phyloP scores from a whole-genome alignment of 2,329 filamentous ascomycete species.

The Leptographium flavum region DNA sequence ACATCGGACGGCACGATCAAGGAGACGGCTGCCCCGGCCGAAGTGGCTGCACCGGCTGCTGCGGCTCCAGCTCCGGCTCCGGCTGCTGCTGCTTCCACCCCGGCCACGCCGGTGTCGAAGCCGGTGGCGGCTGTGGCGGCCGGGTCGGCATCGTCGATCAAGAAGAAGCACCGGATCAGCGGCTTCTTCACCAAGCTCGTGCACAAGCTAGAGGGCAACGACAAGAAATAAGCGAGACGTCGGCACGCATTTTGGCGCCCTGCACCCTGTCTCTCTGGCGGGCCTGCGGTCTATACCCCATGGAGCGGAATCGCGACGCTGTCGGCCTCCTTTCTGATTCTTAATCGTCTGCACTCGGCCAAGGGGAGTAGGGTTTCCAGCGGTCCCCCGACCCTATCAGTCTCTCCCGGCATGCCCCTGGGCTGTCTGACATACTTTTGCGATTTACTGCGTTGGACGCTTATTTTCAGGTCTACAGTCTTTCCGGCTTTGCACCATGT shows the following conservation, averaged over 20 bases:
- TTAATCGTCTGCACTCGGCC: background rate
- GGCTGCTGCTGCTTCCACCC: conserved; percentile 22
- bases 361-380: background rate
- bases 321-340: background rate
- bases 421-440: background rate
- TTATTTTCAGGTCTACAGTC: background rate
- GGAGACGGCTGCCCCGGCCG: background rate
- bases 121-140: conserved; percentile 5
- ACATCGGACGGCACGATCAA: conserved; percentile 37
- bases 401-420: background rate
- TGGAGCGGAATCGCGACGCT: background rate
- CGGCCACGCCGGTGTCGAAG: conserved; percentile 10
- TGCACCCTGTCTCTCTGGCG: background rate
- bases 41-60: conserved; percentile 11
- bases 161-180: conserved; percentile 54
- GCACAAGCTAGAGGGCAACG: conserved; percentile 25
- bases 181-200: conserved; percentile 45
- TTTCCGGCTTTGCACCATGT: background rate
- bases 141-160: conserved; percentile 24
- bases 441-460: background rate
- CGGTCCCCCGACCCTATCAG: background rate
- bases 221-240: conserved; percentile 6
- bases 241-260: background rate
- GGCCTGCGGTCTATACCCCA: background rate
- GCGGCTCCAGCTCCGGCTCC: conserved; percentile 15